Base-by-base conservation (phyloP, 179 eudicot species). In the Beta corolliflora region DNA sequence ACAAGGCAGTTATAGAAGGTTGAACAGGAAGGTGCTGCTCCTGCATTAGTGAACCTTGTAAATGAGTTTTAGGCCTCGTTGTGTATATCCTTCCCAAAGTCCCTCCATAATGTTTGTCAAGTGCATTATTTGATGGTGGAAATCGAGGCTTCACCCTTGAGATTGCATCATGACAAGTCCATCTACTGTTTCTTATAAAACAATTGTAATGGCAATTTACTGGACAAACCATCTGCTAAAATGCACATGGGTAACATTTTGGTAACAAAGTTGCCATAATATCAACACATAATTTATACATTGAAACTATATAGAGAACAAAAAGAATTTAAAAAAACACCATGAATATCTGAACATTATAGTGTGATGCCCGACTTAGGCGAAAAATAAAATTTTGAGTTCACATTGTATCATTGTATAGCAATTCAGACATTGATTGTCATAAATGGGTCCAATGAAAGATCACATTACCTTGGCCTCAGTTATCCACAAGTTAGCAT, bases 181-280 rank as follows among this genome's bases (percentile, higher is more conserved):
- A 86, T 88, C 81, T 84, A 85, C 81, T 88, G 83, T 88, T 90
- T 83, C 79, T 88, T 63, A 87, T 71, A 76, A 80, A 83, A 85
- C 73, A 87, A 76, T 45, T 83, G 81, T 82, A 85, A 78, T 80
- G 84, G 76, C 89, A 85, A 84, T 77, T 82, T 61, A 79, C 73
- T 46, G 71, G 83, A 83, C 61, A 80, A 77, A 74, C 80, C 86
- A 87, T 85, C 95, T 89, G 89, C 76, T 48, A 25, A 77, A 16
- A 80, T 36, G 52, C 77, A 82, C 41, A 44, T 29, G 31, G 74
- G 46, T 48, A 18, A 73, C n/a, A 66, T 31, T 71, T 71, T 5
- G 45, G 75, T 78, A 56, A 79, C 36, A 46, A 7, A 55, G 46
- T 53, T 18, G 7, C 55, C 6, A 68, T 5, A 36, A 36, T 36